Percentiles rank a stretch among this genome's conserved stretches.
Conservation (phyloP, 208 protist species). For the Angomonas ambiguus region DNA sequence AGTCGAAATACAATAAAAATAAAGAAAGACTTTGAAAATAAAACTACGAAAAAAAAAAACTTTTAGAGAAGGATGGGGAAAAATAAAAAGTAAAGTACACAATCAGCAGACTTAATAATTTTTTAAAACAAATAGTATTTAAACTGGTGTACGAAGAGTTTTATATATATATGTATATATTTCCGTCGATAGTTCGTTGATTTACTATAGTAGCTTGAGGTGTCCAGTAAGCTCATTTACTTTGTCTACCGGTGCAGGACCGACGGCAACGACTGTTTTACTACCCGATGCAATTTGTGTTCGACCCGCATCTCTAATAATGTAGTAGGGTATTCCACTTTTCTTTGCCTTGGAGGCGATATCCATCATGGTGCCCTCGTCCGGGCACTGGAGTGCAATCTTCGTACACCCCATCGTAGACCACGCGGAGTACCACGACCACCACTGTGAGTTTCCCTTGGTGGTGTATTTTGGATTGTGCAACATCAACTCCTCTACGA, state of each 20-base stretch:
- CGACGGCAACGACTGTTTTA: slow-evolving; percentile 89
- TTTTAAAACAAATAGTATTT: neutral
- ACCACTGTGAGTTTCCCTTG: slow-evolving; percentile 23
- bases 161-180: too few species aligned
- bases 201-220: slow-evolving; percentile 87
- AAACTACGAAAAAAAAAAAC: neutral
- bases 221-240: slow-evolving; percentile 86
- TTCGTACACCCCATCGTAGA: slow-evolving; percentile 59
- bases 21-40: neutral
- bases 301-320: slow-evolving; percentile 89
- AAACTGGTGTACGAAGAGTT: too few species aligned
- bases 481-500: slow-evolving; percentile 57
- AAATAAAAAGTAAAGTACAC: slow-evolving; percentile 10
- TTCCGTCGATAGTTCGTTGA: neutral
- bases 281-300: slow-evolving; percentile 91
- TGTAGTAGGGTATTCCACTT: slow-evolving; percentile 50
- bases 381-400: slow-evolving; percentile 71
- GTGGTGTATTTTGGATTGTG: slow-evolving; percentile 6
- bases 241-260: slow-evolving; percentile 62
- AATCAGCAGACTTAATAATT: neutral
- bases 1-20: neutral
- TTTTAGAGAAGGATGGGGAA: neutral
- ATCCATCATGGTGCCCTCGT: slow-evolving; percentile 64
- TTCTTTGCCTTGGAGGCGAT: slow-evolving; percentile 35
- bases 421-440: slow-evolving; percentile 81